Evolutionary conservation across 805 yeast species (phyloP), one percentile per base, ranked within the genome.

Genomic region (Saturnispora saitoi): DNA sequence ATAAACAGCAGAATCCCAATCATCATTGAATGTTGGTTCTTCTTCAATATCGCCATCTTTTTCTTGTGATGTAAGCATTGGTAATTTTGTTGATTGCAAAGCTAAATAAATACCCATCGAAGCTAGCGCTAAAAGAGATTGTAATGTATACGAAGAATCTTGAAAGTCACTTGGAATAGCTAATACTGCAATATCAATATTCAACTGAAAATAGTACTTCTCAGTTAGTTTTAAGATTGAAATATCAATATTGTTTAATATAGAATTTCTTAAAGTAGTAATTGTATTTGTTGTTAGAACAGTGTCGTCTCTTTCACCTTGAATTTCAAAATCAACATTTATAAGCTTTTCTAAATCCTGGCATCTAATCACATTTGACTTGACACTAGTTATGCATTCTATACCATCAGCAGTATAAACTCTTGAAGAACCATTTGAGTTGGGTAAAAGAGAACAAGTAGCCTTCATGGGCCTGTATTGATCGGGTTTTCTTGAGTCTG

Each of bases 381-480:
- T 93, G 43, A 91, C 76, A 59, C 97, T 93, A 4, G 88, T 91
- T 31, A 93, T 83, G 58, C 96, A 88, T 66, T 93, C 98, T 52
- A 88, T 79, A 20, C 99, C 98, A 64, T 91, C 98, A 43, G 85
- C 75, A 31, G 88, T 76, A 54, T 89, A 75, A 17, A 91, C 78
- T 67, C 95, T 76, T 0, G 97, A 84, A 2, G 97, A 89, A 12
- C 99, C 99, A 66, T 91, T 87, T 3, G 96, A 85, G 45, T 82
- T 78, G 0, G 95, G 93, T 51, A 93, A 71, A 57, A 91, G 84
- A 44, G 83, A 83, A 7, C 86, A 80, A 12, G 79, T 80, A 3
- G 95, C 86, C 59, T 88, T 95, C 42, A 93, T 66, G 0, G 97
- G 96, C 55, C 97, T 75, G 60, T 86, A 85, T 63, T 89, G 96